These are phyloP conservation scores for Ambispora gerdemannii DNA, from an alignment of 192 early-diverging fungal genomes.

Conservation along the genomic window DNA sequence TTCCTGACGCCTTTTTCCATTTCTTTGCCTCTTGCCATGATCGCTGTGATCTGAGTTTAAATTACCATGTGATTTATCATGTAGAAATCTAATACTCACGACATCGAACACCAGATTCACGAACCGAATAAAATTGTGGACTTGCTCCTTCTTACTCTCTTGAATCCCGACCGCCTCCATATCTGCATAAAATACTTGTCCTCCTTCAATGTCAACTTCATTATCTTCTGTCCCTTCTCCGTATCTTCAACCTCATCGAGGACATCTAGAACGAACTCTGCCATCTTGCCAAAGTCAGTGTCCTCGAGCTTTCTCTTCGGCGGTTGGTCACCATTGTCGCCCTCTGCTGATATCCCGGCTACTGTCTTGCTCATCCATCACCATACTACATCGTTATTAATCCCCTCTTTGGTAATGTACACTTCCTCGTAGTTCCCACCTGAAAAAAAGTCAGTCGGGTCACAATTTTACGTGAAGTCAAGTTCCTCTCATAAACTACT, in stretches of 20 bases:
- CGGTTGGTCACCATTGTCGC: not conserved
- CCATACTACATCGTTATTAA: too few relatives aligned
- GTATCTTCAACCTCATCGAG: conserved; percentile 11
- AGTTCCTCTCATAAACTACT: conserved; percentile 9
- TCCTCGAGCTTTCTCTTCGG: not conserved
- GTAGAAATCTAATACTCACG: conserved; percentile 14
- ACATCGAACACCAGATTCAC: conserved; percentile 13
- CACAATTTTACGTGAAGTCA: conserved; percentile 14
- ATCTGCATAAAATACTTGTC: conserved; percentile 18
- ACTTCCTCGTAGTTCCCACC: too few relatives aligned
- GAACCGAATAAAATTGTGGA: conserved; percentile 14
- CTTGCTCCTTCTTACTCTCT: conserved; percentile 9
- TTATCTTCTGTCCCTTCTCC: conserved; percentile 11
- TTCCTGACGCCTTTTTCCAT: too few relatives aligned
- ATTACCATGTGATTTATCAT: too few relatives aligned
- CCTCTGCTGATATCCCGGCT: too few relatives aligned
- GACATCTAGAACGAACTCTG: not conserved
- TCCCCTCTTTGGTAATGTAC: too few relatives aligned
- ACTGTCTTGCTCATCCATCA: too few relatives aligned
- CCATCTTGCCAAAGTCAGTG: conserved; percentile 1
- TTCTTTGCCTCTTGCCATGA: too few relatives aligned
- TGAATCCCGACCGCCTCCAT: not conserved
- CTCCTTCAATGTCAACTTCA: not conserved
- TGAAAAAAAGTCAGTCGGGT: too few relatives aligned
- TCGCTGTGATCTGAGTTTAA: too few relatives aligned